phyloP scores from a whole-genome alignment of 805 yeast genomes.

The Candida railenensis region DNA sequence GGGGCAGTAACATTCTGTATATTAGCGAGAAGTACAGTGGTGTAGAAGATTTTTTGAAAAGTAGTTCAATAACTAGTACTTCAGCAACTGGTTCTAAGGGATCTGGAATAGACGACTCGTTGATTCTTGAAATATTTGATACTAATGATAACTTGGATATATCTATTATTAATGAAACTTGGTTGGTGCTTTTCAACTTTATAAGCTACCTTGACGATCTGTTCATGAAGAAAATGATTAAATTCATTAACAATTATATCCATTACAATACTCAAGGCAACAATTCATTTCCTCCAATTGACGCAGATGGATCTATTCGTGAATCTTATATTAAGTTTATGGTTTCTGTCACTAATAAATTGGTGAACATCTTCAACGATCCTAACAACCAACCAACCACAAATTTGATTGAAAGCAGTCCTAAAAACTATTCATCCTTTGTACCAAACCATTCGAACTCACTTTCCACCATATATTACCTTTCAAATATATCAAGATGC shows the following conservation, averaged over 20 bases:
- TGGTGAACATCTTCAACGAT: slow-evolving; percentile 29
- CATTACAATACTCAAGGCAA: slow-evolving; percentile 27
- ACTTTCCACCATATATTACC: slow-evolving; percentile 36
- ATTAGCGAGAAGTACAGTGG: slow-evolving; percentile 38
- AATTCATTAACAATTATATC: slow-evolving; percentile 36
- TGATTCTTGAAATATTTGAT: slow-evolving; percentile 31
- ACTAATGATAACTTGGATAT: slow-evolving; percentile 40
- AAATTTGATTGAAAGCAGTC: slow-evolving; percentile 36
- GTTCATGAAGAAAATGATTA: slow-evolving; percentile 26
- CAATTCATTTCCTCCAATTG: slow-evolving; percentile 16
- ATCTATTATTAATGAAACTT: slow-evolving; percentile 41
- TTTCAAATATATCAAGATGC: slow-evolving; percentile 25
- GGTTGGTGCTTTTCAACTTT: slow-evolving; percentile 40
- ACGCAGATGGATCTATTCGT: slow-evolving; percentile 27
- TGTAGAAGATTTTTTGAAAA: slow-evolving; percentile 33
- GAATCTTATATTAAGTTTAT: slow-evolving; percentile 24
- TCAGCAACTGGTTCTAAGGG: slow-evolving; percentile 13
- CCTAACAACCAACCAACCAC: slow-evolving; percentile 15
- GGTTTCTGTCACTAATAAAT: slow-evolving; percentile 22
- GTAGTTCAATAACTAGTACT: slow-evolving; percentile 20
- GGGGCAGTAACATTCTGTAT: slow-evolving; percentile 36
- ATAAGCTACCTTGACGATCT: slow-evolving; percentile 31
- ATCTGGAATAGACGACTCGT: slow-evolving; percentile 5
- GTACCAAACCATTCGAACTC: slow-evolving; percentile 42
- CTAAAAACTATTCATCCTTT: slow-evolving; percentile 32